Conservation (phyloP, 345 rosid species). For the Moringa oleifera region DNA sequence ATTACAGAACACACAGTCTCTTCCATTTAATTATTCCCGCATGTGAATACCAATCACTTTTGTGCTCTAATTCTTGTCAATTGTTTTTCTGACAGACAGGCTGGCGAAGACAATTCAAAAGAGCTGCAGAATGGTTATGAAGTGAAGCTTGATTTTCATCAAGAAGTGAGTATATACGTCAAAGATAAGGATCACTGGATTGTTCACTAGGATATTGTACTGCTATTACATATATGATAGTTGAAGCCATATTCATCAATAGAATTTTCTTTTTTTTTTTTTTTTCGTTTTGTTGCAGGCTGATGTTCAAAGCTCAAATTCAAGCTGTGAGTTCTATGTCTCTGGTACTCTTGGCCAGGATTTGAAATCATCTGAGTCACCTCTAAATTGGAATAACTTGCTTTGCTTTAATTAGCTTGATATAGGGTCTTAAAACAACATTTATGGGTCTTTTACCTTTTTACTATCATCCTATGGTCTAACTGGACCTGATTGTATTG, state of each 20-base stretch:
- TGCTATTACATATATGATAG: neutral
- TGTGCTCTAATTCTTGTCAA: slow-evolving; percentile 19
- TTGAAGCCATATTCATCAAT: slow-evolving; percentile 13
- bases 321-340: slow-evolving; percentile 39
- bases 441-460: neutral
- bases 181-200: too few species aligned
- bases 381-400: neutral
- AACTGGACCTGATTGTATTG: too few species aligned
- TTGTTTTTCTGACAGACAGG: slow-evolving; percentile 56
- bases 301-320: slow-evolving; percentile 36
- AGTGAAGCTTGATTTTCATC: slow-evolving; percentile 24
- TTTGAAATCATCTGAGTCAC: slow-evolving; percentile 1
- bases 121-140: slow-evolving; percentile 20
- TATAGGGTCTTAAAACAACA: neutral
- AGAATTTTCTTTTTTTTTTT: slow-evolving; percentile 23
- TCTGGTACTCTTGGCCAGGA: slow-evolving; percentile 10
- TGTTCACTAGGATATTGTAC: too few species aligned
- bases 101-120: slow-evolving; percentile 23
- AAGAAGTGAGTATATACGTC: slow-evolving; percentile 39
- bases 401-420: neutral
- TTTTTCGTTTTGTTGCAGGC: too few species aligned
- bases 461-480: too few species aligned
- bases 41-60: neutral
- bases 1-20: too few species aligned
- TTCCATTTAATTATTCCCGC: neutral